Percentiles rank a stretch among this genome's conserved stretches.
phyloP scores from a whole-genome alignment of 352 stramenopile genomes.

The Phytophthora fragariae region DNA sequence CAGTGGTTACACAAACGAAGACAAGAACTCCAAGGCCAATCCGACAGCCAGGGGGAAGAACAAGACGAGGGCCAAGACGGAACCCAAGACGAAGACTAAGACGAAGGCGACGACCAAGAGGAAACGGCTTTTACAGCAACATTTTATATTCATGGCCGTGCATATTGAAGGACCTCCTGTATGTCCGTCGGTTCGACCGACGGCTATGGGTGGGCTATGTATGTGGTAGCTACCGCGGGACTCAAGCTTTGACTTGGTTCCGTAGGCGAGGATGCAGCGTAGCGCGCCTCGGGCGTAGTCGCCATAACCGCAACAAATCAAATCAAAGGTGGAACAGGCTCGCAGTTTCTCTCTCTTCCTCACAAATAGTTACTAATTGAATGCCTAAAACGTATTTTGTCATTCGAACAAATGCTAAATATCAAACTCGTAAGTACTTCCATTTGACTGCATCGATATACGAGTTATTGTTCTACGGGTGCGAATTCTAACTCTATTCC shows the following conservation, averaged over 20 bases:
- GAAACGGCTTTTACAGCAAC: not conserved
- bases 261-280: constrained; percentile 2
- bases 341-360: too few species aligned
- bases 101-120: not conserved
- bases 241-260: not conserved
- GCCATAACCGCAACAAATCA: constrained; percentile 7
- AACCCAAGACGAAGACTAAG: not conserved
- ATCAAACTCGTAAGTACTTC: too few species aligned
- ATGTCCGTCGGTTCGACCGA: not conserved
- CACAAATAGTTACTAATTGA: too few species aligned
- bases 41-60: not conserved
- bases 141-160: not conserved
- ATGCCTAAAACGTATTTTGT: too few species aligned
- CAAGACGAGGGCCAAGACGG: not conserved
- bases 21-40: not conserved
- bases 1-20: not conserved
- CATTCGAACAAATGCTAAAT: too few species aligned
- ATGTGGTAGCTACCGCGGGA: constrained; percentile 3
- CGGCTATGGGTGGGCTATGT: not conserved
- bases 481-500: too few species aligned
- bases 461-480: too few species aligned
- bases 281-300: not conserved
- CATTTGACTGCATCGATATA: too few species aligned
- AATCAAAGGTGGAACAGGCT: not conserved
- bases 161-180: not conserved